These are phyloP conservation scores for Psidium guajava DNA, from an alignment of 345 rosid genomes.

Conservation along the genomic window DNA sequence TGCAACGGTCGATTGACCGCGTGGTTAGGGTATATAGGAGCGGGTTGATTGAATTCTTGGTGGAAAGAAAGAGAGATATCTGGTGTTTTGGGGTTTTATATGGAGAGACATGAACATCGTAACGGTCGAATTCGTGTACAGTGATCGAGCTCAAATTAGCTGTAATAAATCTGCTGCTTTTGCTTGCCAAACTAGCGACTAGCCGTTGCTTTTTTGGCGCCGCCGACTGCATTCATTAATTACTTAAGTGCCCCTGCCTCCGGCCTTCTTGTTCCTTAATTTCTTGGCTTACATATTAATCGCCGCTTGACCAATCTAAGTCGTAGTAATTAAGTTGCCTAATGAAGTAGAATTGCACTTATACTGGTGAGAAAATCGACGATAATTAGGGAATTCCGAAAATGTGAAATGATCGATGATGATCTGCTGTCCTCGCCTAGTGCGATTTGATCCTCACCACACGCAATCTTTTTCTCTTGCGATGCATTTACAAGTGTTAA, in stretches of 20 bases:
- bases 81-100: background rate
- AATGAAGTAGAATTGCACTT: background rate
- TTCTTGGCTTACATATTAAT: background rate
- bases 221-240: background rate
- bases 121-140: background rate
- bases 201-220: background rate
- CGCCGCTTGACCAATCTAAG: background rate
- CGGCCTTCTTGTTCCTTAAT: background rate
- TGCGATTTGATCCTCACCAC: accelerated
- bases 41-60: background rate
- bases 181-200: background rate
- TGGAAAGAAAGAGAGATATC: background rate
- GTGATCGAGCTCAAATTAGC: background rate
- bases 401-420: accelerated
- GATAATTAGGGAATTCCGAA: background rate
- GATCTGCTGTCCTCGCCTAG: accelerated
- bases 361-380: background rate
- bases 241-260: background rate
- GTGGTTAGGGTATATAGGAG: background rate
- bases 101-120: background rate
- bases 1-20: background rate
- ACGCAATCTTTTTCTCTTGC: background rate
- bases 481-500: accelerated
- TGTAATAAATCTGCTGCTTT: background rate
- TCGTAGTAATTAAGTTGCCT: background rate